Conservation (phyloP, 2,329 filamentous ascomycete species). For the Rutstroemia sp. region DNA sequence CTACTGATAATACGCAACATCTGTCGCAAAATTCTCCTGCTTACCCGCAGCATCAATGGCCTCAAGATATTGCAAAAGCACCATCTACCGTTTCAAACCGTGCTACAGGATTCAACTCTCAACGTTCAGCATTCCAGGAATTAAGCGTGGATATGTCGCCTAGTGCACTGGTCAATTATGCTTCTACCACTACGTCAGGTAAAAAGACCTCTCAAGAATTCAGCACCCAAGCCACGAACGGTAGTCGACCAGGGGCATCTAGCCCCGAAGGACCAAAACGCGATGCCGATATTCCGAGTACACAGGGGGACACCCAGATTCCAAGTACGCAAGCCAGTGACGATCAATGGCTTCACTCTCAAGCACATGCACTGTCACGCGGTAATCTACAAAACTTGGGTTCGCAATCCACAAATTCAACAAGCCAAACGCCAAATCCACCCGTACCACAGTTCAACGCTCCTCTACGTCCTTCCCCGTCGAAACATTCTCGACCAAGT, state of each 20-base stretch:
- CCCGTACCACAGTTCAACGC: conserved; percentile 34
- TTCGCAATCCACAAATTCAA: conserved; percentile 27
- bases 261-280: conserved; percentile 21
- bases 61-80: conserved; percentile 33
- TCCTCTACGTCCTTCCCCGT: conserved; percentile 19
- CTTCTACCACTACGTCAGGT: conserved; percentile 76
- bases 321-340: conserved; percentile 33
- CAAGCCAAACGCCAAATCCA: conserved; percentile 29
- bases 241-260: conserved; percentile 33
- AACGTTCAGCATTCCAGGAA: conserved; percentile 46
- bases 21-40: conserved; percentile 37
- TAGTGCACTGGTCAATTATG: conserved; percentile 66
- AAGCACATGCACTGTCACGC: conserved; percentile 43
- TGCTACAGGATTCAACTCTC: conserved; percentile 44
- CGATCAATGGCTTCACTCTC: conserved; percentile 50
- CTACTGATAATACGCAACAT: conserved; percentile 32
- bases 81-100: conserved; percentile 28
- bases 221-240: conserved; percentile 69
- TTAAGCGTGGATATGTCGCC: conserved; percentile 51
- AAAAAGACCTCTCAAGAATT: conserved; percentile 65
- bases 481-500: background rate
- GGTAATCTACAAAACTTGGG: conserved; percentile 28
- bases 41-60: conserved; percentile 39
- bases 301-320: conserved; percentile 29
- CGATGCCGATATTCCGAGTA: conserved; percentile 43